Conservation (phyloP, 805 yeast genomes). For the Myxozyma geophila region DNA sequence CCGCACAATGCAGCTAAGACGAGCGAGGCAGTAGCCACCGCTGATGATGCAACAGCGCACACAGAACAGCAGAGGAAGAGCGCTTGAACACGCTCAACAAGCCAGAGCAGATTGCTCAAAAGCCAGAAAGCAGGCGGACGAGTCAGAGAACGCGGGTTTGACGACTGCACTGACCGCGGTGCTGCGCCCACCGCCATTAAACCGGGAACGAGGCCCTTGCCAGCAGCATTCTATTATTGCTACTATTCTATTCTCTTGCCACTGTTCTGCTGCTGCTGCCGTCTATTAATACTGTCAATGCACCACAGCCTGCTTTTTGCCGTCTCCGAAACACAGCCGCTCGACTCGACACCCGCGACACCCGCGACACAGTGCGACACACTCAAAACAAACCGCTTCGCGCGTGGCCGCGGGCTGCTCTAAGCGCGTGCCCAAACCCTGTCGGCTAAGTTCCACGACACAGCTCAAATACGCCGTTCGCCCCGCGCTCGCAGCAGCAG, state of each 20-base stretch:
- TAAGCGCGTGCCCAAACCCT: conserved; percentile 1
- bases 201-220: conserved; percentile 2
- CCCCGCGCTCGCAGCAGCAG: not conserved
- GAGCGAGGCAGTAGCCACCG: too few relatives aligned
- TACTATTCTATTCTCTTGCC: not conserved
- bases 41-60: too few relatives aligned
- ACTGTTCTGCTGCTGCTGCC: not conserved
- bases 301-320: not conserved
- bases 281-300: not conserved
- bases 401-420: not conserved
- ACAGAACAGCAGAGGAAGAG: too few relatives aligned
- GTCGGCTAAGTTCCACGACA: conserved; percentile 11
- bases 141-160: not conserved
- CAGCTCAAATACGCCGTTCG: conserved; percentile 5
- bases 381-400: too few relatives aligned
- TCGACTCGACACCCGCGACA: not conserved
- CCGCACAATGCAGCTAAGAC: too few relatives aligned
- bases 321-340: too few relatives aligned
- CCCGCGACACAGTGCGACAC: not conserved
- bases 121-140: too few relatives aligned
- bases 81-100: too few relatives aligned
- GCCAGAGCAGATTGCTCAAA: too few relatives aligned
- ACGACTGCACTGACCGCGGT: too few relatives aligned
- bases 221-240: not conserved
- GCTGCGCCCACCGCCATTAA: not conserved